Percentiles rank a stretch among this genome's conserved stretches.
These are phyloP conservation scores for Citrullus amarus DNA, from an alignment of 306 rosid species.

Conservation along the genomic window DNA sequence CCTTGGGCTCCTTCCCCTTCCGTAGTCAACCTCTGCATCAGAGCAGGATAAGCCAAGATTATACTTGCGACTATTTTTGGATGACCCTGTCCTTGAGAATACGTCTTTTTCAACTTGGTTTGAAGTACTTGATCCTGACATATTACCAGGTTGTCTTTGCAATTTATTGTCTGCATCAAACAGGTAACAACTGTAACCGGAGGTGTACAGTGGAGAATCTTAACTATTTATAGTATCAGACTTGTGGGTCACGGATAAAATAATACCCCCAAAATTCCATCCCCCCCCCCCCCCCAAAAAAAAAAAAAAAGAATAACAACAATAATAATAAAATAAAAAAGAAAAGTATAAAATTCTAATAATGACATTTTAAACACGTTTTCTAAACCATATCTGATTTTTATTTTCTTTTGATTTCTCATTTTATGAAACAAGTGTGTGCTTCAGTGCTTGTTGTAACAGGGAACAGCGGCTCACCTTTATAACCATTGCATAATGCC, in stretches of 20 bases:
- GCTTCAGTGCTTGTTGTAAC: neutral
- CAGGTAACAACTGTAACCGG: slow-evolving; percentile 20
- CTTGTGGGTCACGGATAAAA: neutral
- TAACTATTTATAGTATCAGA: neutral
- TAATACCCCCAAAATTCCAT: neutral
- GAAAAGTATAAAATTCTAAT: neutral
- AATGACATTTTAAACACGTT: neutral
- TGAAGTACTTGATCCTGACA: slow-evolving; percentile 50
- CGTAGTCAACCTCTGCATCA: slow-evolving; percentile 92
- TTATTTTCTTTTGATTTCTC: neutral
- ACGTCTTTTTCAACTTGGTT: slow-evolving; percentile 37
- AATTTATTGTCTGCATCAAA: slow-evolving; percentile 45
- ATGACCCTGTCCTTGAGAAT: slow-evolving; percentile 56
- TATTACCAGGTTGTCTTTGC: slow-evolving; percentile 33
- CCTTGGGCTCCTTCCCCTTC: slow-evolving; percentile 81
- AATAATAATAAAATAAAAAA: no score
- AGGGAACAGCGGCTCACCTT: slow-evolving; percentile 41
- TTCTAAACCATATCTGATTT: neutral
- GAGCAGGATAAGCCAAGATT: slow-evolving; percentile 73
- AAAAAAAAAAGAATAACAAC: neutral
- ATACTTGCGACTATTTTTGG: slow-evolving; percentile 49
- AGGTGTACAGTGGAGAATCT: neutral
- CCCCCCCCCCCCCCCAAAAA: no score
- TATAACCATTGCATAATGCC: slow-evolving; percentile 30
- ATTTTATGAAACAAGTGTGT: neutral